phyloP scores from a whole-genome alignment of 441 rosid species.

The Capsella rubella region DNA sequence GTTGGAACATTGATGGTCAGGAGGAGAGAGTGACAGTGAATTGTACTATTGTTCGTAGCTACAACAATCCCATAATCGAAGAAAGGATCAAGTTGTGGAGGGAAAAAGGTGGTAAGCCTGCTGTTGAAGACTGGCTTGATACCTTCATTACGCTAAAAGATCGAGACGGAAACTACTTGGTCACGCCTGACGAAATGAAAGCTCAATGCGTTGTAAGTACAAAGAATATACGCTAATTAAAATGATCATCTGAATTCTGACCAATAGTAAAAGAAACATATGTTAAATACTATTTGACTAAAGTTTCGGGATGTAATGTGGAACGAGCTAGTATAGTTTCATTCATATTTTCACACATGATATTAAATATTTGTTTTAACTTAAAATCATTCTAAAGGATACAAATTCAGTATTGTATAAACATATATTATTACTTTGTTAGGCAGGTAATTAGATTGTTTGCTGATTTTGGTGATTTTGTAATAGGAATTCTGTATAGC shows the following conservation, averaged over 20 bases:
- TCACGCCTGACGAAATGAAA: slow-evolving; percentile 41
- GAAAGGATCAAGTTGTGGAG: slow-evolving; percentile 46
- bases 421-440: too few relatives aligned
- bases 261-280: neutral
- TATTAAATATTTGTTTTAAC: neutral
- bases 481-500: slow-evolving; percentile 54
- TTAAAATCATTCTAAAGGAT: neutral
- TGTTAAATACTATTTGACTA: neutral
- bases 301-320: neutral
- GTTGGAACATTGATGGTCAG: slow-evolving; percentile 56
- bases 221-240: neutral
- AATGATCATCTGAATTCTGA: slow-evolving; percentile 6
- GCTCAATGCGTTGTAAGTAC: neutral
- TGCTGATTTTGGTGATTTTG: neutral
- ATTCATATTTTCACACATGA: neutral
- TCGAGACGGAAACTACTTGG: slow-evolving; percentile 44
- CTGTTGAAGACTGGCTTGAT: slow-evolving; percentile 55
- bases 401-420: neutral
- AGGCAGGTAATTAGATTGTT: neutral
- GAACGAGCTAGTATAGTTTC: neutral
- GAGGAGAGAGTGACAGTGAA: slow-evolving; percentile 36
- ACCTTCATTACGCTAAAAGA: slow-evolving; percentile 45
- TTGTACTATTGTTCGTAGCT: slow-evolving; percentile 23
- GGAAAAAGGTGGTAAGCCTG: slow-evolving; percentile 39
- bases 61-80: slow-evolving; percentile 44